These are phyloP conservation scores for Pseudogymnoascus sp. DNA, from an alignment of 2,329 filamentous ascomycete species.

Conservation along the genomic window DNA sequence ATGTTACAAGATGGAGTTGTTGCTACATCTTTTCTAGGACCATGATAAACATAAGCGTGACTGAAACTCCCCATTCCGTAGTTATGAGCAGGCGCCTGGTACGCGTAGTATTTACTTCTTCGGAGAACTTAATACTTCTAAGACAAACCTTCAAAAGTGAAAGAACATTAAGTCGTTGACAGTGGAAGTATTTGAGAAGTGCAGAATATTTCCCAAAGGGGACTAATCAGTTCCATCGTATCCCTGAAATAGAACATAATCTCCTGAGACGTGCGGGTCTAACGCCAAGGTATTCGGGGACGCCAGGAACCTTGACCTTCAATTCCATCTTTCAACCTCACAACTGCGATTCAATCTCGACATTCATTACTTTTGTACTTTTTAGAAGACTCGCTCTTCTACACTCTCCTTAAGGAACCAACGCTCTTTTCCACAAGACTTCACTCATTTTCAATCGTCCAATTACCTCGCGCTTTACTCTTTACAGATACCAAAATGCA, in stretches of 20 bases:
- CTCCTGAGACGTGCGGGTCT: slow-evolving; percentile 4
- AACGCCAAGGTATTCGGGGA: slow-evolving; percentile 3
- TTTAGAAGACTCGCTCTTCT: slow-evolving; percentile 3
- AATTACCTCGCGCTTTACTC: not conserved
- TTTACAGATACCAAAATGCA: slow-evolving; percentile 17
- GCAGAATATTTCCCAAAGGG: not conserved
- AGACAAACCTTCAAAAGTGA: not conserved
- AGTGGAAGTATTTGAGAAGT: not conserved
- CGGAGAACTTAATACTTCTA: not conserved
- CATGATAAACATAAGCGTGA: not conserved
- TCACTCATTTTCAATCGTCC: not conserved
- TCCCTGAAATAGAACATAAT: slow-evolving; percentile 8
- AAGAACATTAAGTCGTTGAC: not conserved
- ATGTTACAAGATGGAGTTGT: slow-evolving; percentile 8
- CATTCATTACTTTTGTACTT: not conserved
- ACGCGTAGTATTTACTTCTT: not conserved
- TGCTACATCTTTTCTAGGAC: not conserved
- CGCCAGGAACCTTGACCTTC: slow-evolving; percentile 7
- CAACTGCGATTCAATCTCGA: slow-evolving; percentile 1
- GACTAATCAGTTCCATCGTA: slow-evolving; percentile 4
- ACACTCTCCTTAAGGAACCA: slow-evolving; percentile 5
- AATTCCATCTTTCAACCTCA: slow-evolving; percentile 2
- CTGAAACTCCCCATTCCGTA: not conserved
- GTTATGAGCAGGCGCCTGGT: too few species aligned
- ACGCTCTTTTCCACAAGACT: not conserved